Percentiles rank a stretch among this genome's conserved stretches.
Evolutionary conservation across 495 filamentous ascomycete species (phyloP).

Genomic region (Penicillium steckii): DNA sequence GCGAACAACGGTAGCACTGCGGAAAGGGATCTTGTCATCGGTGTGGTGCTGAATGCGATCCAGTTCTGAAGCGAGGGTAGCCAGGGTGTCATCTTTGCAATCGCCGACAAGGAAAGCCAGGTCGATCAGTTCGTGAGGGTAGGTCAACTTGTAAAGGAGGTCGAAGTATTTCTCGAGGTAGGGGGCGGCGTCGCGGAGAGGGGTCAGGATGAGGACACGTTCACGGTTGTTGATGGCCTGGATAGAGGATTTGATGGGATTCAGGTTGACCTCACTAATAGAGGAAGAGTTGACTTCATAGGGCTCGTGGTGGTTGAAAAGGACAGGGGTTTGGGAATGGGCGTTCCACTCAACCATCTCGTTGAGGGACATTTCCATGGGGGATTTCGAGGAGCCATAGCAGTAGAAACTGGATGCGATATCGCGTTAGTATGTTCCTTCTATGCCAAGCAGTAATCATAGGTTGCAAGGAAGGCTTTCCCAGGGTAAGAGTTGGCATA

Average conservation of each 20-base stretch:
- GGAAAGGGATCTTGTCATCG: conserved; percentile 72
- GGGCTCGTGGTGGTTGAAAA: conserved; percentile 93
- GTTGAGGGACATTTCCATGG: conserved; percentile 89
- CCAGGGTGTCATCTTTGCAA: conserved; percentile 84
- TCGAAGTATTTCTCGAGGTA: conserved; percentile 90
- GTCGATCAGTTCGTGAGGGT: conserved; percentile 94
- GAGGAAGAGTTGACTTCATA: conserved; percentile 76
- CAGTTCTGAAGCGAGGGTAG: conserved; percentile 74
- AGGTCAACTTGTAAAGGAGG: conserved; percentile 82
- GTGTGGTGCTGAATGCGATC: conserved; percentile 82
- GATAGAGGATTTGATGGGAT: conserved; percentile 76
- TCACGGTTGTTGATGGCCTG: conserved; percentile 78
- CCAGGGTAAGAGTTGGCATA: conserved; percentile 38
- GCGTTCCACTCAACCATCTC: conserved; percentile 87
- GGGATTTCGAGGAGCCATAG: conserved; percentile 88
- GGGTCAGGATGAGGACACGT: conserved; percentile 91
- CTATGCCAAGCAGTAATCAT: too few species aligned
- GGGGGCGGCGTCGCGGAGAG: conserved; percentile 81
- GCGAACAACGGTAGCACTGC: conserved; percentile 75
- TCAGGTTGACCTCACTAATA: conserved; percentile 80
- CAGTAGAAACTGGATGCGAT: conserved; percentile 77
- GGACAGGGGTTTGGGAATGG: conserved; percentile 80
- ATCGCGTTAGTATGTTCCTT: neutral
- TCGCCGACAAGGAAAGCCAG: conserved; percentile 84
- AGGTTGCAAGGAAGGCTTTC: neutral